These are phyloP conservation scores for Cicer chorassanicum DNA, from an alignment of 306 rosid species.

Conservation along the genomic window DNA sequence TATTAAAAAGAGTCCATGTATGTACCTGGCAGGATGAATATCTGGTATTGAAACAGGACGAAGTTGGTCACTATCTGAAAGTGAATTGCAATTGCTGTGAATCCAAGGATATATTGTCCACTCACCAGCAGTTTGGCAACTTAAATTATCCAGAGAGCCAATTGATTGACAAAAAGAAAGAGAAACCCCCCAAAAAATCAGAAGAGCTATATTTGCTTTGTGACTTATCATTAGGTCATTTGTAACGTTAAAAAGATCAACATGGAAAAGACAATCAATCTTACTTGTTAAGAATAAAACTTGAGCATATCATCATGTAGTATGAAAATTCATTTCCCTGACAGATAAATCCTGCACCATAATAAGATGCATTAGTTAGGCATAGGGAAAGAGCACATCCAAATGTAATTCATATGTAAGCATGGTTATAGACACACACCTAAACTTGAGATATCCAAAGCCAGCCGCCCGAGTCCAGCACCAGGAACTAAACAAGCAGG, in stretches of 20 bases:
- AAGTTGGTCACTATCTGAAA: conserved; percentile 85
- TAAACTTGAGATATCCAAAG: conserved; percentile 87
- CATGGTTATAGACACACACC: conserved; percentile 54
- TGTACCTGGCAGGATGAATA: conserved; percentile 95
- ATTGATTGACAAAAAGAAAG: conserved; percentile 29
- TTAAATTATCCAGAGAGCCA: conserved; percentile 50
- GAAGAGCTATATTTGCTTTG: conserved; percentile 19
- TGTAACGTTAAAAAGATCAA: conserved; percentile 35
- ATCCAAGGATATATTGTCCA: conserved; percentile 96
- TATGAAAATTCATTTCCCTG: conserved; percentile 99
- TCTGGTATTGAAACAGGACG: conserved; percentile 88
- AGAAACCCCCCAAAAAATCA: conserved; percentile 15
- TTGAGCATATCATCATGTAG: conserved; percentile 99
- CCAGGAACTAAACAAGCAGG: conserved; percentile 99
- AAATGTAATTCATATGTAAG: conserved; percentile 22
- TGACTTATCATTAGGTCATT: conserved; percentile 16
- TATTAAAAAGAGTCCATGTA: conserved; percentile 12
- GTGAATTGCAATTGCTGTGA: conserved; percentile 89
- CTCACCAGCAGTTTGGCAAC: conserved; percentile 71
- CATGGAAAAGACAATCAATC: conserved; percentile 43
- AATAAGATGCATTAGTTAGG: conserved; percentile 36
- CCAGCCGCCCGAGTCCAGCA: conserved; percentile 98
- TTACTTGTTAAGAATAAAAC: conserved; percentile 95
- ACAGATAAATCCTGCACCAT: conserved; percentile 79
- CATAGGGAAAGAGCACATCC: conserved; percentile 20